Evolutionary conservation across 2,329 filamentous ascomycete genomes (phyloP), one percentile per base, ranked within the genome.

Genomic region (Microdochium trichocladiopsis): DNA sequence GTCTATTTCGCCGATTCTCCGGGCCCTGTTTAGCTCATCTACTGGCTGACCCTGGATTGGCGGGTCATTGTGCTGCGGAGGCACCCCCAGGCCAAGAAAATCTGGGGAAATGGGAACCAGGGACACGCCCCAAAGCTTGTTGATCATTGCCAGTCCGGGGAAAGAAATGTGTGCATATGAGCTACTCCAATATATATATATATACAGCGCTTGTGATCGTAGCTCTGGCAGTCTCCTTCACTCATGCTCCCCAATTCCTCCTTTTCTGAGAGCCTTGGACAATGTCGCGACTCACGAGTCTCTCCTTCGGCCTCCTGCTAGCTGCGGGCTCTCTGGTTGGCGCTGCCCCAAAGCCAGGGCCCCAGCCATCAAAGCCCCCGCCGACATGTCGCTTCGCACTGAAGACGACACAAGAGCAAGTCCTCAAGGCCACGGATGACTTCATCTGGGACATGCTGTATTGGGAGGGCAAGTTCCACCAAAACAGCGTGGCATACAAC

Each of bases 381-480:
- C 6, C 36, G n/a, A 12, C 9, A 41, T 41, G 36, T 18, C 36
- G 36, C 36, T 56, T 51, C 24, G 36, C n/a, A 16, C 10, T 6
- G 11, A 41, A 41, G 36, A 41, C 36, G 6, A 41, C 36, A 18
- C 56, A 61, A n/a, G 25, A 57, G 2, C 58, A 67, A 9, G 58
- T 68, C 6, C 55, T 72, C 4, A 50, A 57, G 12, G 53, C 62
- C 6, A 57, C 68, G 0, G 57, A 63, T 10, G 57, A 60, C 2
- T 72, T 73, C 25, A 60, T 66, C 24, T 64, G 61, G 56, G 64
- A 72, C 49, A 54, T 73, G 16, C 53, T 74, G 14, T 72, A 68
- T 55, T 74, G 71, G 70, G 72, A 75, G 54, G 71, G 69, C n/a
- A 65, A 69, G 23, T 73, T 74, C 31, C 71, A 73, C 50, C 67